phyloP scores from a whole-genome alignment of 2,329 filamentous ascomycete species.

The Clonostachys chloroleuca region DNA sequence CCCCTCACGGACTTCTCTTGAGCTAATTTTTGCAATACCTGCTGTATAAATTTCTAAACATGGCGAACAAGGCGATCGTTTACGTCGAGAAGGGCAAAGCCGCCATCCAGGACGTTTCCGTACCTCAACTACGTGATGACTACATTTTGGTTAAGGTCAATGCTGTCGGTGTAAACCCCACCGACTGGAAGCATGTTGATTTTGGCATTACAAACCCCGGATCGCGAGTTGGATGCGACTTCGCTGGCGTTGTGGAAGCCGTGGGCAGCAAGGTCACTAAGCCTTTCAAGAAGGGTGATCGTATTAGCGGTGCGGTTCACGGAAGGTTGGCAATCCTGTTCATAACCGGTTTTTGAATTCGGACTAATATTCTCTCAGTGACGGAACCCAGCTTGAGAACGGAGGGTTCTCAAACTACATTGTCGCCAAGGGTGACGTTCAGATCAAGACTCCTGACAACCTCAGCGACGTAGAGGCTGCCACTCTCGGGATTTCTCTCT shows the following conservation, averaged over 20 bases:
- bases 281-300: slow-evolving; percentile 39
- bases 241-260: slow-evolving; percentile 38
- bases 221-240: slow-evolving; percentile 34
- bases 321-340: slow-evolving; percentile 13
- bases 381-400: slow-evolving; percentile 22
- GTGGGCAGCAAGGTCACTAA: slow-evolving; percentile 36
- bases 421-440: slow-evolving; percentile 30
- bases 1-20: too few relatives aligned
- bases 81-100: slow-evolving; percentile 1
- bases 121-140: slow-evolving; percentile 5
- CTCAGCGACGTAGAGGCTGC: slow-evolving; percentile 41
- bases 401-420: slow-evolving; percentile 36
- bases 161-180: slow-evolving; percentile 26
- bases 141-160: slow-evolving; percentile 22
- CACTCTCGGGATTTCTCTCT: slow-evolving; percentile 30
- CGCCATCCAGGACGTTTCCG: slow-evolving; percentile 1
- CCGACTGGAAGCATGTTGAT: slow-evolving; percentile 25
- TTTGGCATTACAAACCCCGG: slow-evolving; percentile 4
- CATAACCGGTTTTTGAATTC: background rate
- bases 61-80: slow-evolving; percentile 3
- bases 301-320: slow-evolving; percentile 33
- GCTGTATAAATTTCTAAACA: background rate
- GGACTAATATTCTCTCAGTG: background rate
- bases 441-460: slow-evolving; percentile 37
- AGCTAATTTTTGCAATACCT: too few relatives aligned